These are phyloP conservation scores for Sergeia podlipaevii DNA, from an alignment of 208 protist genomes.

Conservation along the genomic window DNA sequence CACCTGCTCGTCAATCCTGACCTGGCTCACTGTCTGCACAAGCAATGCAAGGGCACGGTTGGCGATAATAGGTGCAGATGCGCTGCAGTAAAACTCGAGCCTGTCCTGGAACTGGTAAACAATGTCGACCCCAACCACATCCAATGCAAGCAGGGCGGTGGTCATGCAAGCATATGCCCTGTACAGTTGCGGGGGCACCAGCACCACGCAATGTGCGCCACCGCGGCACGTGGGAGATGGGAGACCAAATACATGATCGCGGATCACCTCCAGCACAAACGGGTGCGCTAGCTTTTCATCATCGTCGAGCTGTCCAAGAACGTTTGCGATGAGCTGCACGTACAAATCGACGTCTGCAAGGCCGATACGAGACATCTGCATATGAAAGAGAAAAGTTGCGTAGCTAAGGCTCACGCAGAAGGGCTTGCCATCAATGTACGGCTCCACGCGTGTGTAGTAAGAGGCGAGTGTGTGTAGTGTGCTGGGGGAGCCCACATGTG, in stretches of 20 bases:
- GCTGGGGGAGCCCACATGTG: slow-evolving; percentile 62
- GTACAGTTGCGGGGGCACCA: slow-evolving; percentile 80
- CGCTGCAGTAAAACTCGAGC: slow-evolving; percentile 64
- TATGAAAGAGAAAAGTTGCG: slow-evolving; percentile 87
- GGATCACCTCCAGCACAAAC: slow-evolving; percentile 81
- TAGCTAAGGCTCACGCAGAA: slow-evolving; percentile 89
- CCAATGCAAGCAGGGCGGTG: slow-evolving; percentile 47
- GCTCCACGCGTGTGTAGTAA: slow-evolving; percentile 79
- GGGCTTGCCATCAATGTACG: slow-evolving; percentile 67
- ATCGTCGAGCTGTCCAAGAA: slow-evolving; percentile 65
- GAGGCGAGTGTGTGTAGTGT: slow-evolving; percentile 79
- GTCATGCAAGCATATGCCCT: slow-evolving; percentile 71
- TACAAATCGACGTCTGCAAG: slow-evolving; percentile 79
- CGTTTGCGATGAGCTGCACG: slow-evolving; percentile 66
- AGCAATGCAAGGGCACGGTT: slow-evolving; percentile 79
- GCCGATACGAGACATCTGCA: slow-evolving; percentile 88
- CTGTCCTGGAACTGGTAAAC: slow-evolving; percentile 85
- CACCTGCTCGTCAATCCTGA: slow-evolving; percentile 78
- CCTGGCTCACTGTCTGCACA: slow-evolving; percentile 60
- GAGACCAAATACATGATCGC: slow-evolving; percentile 82
- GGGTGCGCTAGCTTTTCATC: slow-evolving; percentile 62
- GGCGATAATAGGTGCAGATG: slow-evolving; percentile 65
- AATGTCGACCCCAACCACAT: slow-evolving; percentile 60
- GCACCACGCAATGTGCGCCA: slow-evolving; percentile 74
- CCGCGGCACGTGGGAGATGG: slow-evolving; percentile 70